A percentile compares a stretch with the other conserved stretches of the same genome.
phyloP scores from a whole-genome alignment of 805 yeast genomes.

The Barnettozyma sucrosica region DNA sequence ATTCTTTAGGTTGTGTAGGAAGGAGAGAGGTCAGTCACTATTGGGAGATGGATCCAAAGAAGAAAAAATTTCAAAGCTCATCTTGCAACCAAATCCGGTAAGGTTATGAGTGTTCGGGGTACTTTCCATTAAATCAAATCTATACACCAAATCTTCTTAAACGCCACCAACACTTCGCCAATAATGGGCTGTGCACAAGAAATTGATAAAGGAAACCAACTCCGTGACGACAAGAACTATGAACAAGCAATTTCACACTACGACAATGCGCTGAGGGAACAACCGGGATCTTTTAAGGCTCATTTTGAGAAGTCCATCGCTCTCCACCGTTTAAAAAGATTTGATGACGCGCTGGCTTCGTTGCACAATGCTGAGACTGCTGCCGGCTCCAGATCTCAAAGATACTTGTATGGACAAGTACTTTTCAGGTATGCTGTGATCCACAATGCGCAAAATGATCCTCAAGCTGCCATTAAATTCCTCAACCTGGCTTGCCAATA shows the following conservation, averaged over 20 bases:
- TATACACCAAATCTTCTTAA: too few relatives aligned
- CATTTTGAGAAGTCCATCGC: conserved; percentile 40
- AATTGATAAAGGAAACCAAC: conserved; percentile 32
- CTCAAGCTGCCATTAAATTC: conserved; percentile 33
- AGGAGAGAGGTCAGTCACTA: too few relatives aligned
- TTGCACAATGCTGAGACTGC: conserved; percentile 37
- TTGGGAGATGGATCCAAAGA: background rate
- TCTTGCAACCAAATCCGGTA: conserved; percentile 6
- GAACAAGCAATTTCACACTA: conserved; percentile 36
- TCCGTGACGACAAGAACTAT: conserved; percentile 36
- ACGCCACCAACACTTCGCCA: background rate
- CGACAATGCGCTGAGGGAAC: conserved; percentile 34
- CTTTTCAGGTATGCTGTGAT: conserved; percentile 39
- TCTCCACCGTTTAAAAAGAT: conserved; percentile 36
- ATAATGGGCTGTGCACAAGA: conserved; percentile 30
- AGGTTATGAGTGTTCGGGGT: background rate
- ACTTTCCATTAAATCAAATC: too few relatives aligned
- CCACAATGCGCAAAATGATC: conserved; percentile 35
- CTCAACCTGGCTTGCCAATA: conserved; percentile 36
- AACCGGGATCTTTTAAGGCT: conserved; percentile 41
- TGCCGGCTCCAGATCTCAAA: conserved; percentile 38
- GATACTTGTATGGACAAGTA: conserved; percentile 39
- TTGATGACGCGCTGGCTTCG: conserved; percentile 38
- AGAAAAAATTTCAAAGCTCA: conserved; percentile 7
- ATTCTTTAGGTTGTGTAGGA: background rate